Evolutionary conservation across 306 rosid genomes (phyloP).

Genomic region (Styphnolobium japonicum): DNA sequence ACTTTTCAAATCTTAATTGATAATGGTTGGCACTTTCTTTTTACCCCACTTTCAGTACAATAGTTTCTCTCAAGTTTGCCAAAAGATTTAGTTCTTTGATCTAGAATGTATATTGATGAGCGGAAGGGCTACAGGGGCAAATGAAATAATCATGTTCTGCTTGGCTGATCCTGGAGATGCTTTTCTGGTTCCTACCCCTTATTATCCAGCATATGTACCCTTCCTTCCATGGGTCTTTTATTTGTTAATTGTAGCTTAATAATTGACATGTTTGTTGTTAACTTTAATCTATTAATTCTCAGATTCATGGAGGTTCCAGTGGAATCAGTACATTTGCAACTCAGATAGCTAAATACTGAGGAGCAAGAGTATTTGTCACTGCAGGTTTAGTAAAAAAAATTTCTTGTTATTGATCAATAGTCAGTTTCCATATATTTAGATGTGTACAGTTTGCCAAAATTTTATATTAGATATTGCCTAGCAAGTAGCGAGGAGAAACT

Average conservation of each 20-base stretch:
- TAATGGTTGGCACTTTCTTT: neutral
- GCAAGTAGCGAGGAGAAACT: conserved; percentile 83
- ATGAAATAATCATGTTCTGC: conserved; percentile 56
- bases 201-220: conserved; percentile 50
- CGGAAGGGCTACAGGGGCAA: conserved; percentile 74
- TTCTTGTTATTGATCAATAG: neutral
- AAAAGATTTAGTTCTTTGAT: neutral
- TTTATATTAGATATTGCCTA: conserved; percentile 30
- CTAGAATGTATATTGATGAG: conserved; percentile 54
- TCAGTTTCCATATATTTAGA: neutral
- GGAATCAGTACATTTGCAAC: conserved; percentile 97
- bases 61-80: neutral
- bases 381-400: conserved; percentile 78
- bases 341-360: conserved; percentile 84
- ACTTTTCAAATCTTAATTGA: conserved; percentile 14
- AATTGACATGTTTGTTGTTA: neutral
- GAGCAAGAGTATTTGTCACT: conserved; percentile 75
- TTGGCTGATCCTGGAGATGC: conserved; percentile 60
- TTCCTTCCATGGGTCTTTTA: neutral
- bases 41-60: neutral
- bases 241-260: neutral
- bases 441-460: neutral
- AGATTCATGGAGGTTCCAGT: conserved; percentile 98
- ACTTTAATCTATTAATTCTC: conserved; percentile 20
- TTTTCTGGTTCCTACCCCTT: conserved; percentile 59